These are phyloP conservation scores for Phytopythium boreale DNA, from an alignment of 352 stramenopile species.

Conservation along the genomic window DNA sequence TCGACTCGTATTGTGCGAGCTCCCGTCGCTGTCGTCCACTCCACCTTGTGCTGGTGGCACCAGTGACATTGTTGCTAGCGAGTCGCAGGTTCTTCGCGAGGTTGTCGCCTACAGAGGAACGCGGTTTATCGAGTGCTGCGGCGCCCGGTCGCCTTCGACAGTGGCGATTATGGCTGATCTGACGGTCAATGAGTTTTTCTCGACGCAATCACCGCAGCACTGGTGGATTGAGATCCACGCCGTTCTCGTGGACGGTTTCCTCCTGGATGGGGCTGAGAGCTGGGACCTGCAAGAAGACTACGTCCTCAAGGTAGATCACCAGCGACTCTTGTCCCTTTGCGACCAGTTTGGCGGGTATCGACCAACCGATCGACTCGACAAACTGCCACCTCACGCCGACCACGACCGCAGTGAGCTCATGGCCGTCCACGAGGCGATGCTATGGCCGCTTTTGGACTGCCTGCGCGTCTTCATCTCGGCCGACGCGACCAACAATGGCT, in stretches of 20 bases:
- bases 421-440: constrained; percentile 49
- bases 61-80: background rate
- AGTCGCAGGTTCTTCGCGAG: background rate
- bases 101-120: constrained; percentile 47
- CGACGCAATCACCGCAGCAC: constrained; percentile 38
- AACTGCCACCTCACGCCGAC: background rate
- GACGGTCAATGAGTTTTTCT: constrained; percentile 51
- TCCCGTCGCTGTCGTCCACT: background rate
- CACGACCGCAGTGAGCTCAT: constrained; percentile 27
- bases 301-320: constrained; percentile 29
- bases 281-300: background rate
- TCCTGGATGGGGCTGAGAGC: background rate
- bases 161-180: constrained; percentile 29
- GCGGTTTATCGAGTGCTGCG: constrained; percentile 18
- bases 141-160: background rate
- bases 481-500: background rate
- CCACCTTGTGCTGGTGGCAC: background rate
- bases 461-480: constrained; percentile 11
- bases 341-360: constrained; percentile 47
- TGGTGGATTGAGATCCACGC: constrained; percentile 68
- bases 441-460: constrained; percentile 38
- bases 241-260: constrained; percentile 13
- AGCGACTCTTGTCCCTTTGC: constrained; percentile 32
- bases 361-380: constrained; percentile 35
- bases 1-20: constrained; percentile 54